Conservation (phyloP, 179 eudicot species). For the Drosera spatulata region DNA sequence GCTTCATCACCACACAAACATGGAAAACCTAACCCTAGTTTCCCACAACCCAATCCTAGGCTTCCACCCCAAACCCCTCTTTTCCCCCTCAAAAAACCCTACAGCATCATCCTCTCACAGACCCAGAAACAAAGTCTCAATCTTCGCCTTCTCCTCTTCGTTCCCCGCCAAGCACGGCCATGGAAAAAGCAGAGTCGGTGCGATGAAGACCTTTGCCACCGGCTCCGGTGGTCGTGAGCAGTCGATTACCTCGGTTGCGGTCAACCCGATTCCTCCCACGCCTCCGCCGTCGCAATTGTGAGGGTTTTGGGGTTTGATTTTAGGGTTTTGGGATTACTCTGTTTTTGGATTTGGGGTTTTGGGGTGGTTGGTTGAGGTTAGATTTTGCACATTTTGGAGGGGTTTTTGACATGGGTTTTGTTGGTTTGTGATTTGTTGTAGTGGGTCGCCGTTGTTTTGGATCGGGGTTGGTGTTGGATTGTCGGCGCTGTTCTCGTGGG, state of each 20-base stretch:
- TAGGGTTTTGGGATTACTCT: background rate
- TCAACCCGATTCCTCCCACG: conserved; percentile 38
- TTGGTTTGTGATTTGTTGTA: background rate
- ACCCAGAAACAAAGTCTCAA: background rate
- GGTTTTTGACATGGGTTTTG: background rate
- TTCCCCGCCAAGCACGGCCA: conserved; percentile 2
- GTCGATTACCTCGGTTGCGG: conserved; percentile 55
- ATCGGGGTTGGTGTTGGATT: background rate
- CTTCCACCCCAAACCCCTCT: background rate
- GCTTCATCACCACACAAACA: background rate
- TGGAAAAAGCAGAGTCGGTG: background rate
- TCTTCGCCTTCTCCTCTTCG: conserved; percentile 10
- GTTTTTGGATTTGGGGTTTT: background rate
- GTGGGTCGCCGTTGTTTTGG: conserved; percentile 2
- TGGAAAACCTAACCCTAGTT: conserved; percentile 1
- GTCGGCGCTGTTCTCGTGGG: background rate
- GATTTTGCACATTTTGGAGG: background rate
- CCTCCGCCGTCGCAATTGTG: conserved; percentile 63
- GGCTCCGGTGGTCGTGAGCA: conserved; percentile 30
- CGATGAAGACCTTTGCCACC: conserved; percentile 37
- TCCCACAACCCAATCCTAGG: background rate
- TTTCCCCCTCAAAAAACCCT: conserved; percentile 4
- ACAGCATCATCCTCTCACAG: background rate
- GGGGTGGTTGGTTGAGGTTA: background rate
- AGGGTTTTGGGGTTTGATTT: background rate